Base-by-base conservation (phyloP, 2,329 filamentous ascomycete genomes). In the Fusarium chlamydosporum region DNA sequence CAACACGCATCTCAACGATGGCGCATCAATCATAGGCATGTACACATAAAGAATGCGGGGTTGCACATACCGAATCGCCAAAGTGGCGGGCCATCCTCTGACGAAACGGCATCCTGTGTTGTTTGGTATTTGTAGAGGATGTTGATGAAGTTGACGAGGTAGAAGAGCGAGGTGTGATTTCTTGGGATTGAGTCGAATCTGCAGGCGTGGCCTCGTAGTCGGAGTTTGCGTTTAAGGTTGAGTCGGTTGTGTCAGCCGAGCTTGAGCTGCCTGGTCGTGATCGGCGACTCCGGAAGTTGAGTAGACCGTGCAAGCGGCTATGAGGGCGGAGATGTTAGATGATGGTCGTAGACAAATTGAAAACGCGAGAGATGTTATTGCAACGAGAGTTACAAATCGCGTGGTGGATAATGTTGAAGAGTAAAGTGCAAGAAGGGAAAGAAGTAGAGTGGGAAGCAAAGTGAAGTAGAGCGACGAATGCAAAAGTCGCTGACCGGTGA, bases 81-180 rank as follows among this genome's bases (percentile, higher is more conserved):
- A 84, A 82, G 51, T 82, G 81, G 74, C 82, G 82, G 53, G 81
- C 81, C 76, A 84, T 80, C 56, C 78, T 78, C 68, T 81, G 76
- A 55, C 79, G 75, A 61, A 81, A 79, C 23, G 79, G 78, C 79
- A 81, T 81, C 59, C 69, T 79, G 48, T 56, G 54, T 46, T 69
- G 66, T 52, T 70, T 67, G 38, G 67, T 56, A 40, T 67, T 68
- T 54, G 55, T 20, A n/a, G 62, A 63, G 27, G 68, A 64, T 52
- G 52, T 55, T 41, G 50, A 47, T 37, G 47, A 65, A 20, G 61
- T 60, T 9, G 61, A 65, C 27, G 61, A 65, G 4, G 61, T 65
- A 2, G 52, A 53, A 26, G 55, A 67, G 20, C 59, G 61, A 27
- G 56, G 52, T 23, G 67, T 68, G 3, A 53, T 23, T 27, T 70